Base-by-base conservation (phyloP, 1,284 basidiomycete species). In the Porphyrellus sp. region DNA sequence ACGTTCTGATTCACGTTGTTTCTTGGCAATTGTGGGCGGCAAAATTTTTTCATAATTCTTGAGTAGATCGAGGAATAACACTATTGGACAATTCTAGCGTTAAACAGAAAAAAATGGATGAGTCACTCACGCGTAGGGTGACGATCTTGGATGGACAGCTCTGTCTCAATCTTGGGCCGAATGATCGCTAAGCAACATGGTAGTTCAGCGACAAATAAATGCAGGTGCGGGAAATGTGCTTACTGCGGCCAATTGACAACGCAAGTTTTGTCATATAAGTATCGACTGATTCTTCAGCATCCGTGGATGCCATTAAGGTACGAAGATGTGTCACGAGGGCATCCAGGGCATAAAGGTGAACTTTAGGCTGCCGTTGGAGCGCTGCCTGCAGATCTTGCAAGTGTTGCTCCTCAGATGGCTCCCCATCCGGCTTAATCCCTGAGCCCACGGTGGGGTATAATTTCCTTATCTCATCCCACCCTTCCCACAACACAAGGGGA, bases 401-500 rank as follows among this genome's bases (percentile, higher is more conserved):
- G 56, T 79, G 80, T 56, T 84, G 76, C 43, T 83, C 75, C 45
- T 80, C 77, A 0, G 76, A 75, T 3, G 69, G 68, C 41, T 82
- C 79, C 27, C 79, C 78, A 33, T 83, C 85, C 16, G 57, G 53
- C 44, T 79, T 74, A 51, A 78, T 74, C 5, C 66, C 65, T 23
- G 83, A 78, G 39, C 86, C 84, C 51, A 90, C 81, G 75, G 78
- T 80, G 5, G 91, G 91, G 64, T 95, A 95, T 12, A 95, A 63
- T 58, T 85, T 87, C 58, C 91, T 81, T 56, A 93, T 78, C 30
- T 94, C 92, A 50, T 94, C 91, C 90, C 91, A 96, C 35, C 89
- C 85, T 63, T 96, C 92, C 77, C 85, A 91, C 51, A 89, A 76
- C 11, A 82, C 83, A 28, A 94, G 68, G 25, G 93, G 90, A 9